phyloP scores from a whole-genome alignment of 306 rosid genomes.

The Ochetophila trinervis region DNA sequence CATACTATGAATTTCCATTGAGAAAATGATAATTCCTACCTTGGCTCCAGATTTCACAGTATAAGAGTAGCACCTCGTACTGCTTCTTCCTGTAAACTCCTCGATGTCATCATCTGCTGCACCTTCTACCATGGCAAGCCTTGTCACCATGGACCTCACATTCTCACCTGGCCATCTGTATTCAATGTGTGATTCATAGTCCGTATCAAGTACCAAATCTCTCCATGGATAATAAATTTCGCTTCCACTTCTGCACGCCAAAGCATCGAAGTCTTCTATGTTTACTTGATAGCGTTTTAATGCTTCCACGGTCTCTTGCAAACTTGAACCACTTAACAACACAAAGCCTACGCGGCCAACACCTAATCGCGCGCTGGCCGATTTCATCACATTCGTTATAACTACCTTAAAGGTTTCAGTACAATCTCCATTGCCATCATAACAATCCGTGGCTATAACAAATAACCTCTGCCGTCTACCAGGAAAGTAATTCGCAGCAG shows the following conservation, averaged over 20 bases:
- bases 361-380: slow-evolving; percentile 34
- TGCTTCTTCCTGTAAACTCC: slow-evolving; percentile 42
- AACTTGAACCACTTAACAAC: slow-evolving; percentile 54
- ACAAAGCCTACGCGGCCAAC: slow-evolving; percentile 52
- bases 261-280: slow-evolving; percentile 61
- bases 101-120: slow-evolving; percentile 44
- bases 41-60: slow-evolving; percentile 39
- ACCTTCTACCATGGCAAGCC: slow-evolving; percentile 58
- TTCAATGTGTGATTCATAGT: slow-evolving; percentile 66
- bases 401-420: slow-evolving; percentile 35
- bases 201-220: slow-evolving; percentile 56
- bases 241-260: slow-evolving; percentile 74
- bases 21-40: slow-evolving; percentile 35
- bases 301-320: slow-evolving; percentile 57
- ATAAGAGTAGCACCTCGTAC: slow-evolving; percentile 66
- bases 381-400: slow-evolving; percentile 44
- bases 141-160: slow-evolving; percentile 53
- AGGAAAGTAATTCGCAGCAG: slow-evolving; percentile 46
- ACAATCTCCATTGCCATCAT: slow-evolving; percentile 44
- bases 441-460: slow-evolving; percentile 65
- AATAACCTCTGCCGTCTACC: slow-evolving; percentile 64
- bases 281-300: slow-evolving; percentile 46
- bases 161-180: slow-evolving; percentile 77
- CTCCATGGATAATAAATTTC: slow-evolving; percentile 80
- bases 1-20: neutral